These are phyloP conservation scores for Oryza brachyantha DNA, from an alignment of 176 grass and related monocot genomes.

Conservation along the genomic window DNA sequence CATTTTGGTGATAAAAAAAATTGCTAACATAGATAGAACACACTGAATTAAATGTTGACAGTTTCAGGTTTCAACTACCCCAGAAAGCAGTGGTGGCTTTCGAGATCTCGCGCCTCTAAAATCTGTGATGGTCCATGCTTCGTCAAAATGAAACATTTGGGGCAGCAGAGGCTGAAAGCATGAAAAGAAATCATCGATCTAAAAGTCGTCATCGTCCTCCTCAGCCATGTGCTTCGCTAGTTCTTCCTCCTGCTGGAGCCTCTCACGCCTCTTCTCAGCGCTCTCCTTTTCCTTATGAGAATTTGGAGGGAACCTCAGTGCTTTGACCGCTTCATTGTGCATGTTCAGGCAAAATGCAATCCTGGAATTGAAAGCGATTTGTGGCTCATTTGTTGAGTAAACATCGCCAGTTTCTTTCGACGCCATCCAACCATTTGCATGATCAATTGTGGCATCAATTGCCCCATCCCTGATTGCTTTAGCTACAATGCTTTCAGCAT, in stretches of 20 bases:
- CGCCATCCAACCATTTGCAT: slow-evolving; percentile 75
- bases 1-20: slow-evolving; percentile 18
- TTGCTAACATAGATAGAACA: slow-evolving; percentile 4
- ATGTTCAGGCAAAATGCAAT: slow-evolving; percentile 92
- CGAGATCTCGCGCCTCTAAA: not conserved
- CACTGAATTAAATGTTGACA: not conserved
- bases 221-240: slow-evolving; percentile 79
- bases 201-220: slow-evolving; percentile 88
- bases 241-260: slow-evolving; percentile 87
- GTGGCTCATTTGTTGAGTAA: slow-evolving; percentile 90
- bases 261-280: slow-evolving; percentile 75
- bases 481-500: slow-evolving; percentile 81
- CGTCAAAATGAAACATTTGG: slow-evolving; percentile 14
- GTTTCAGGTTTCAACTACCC: not conserved
- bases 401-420: slow-evolving; percentile 80
- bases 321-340: slow-evolving; percentile 80
- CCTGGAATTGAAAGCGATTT: slow-evolving; percentile 68
- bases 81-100: not conserved
- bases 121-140: not conserved
- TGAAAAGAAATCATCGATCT: slow-evolving; percentile 14
- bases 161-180: slow-evolving; percentile 23
- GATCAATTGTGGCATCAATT: slow-evolving; percentile 82
- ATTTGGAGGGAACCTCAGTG: slow-evolving; percentile 74
- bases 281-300: slow-evolving; percentile 88
- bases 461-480: slow-evolving; percentile 83